phyloP scores from a whole-genome alignment of 148 eudicot genomes.

The Camellia sinensis region DNA sequence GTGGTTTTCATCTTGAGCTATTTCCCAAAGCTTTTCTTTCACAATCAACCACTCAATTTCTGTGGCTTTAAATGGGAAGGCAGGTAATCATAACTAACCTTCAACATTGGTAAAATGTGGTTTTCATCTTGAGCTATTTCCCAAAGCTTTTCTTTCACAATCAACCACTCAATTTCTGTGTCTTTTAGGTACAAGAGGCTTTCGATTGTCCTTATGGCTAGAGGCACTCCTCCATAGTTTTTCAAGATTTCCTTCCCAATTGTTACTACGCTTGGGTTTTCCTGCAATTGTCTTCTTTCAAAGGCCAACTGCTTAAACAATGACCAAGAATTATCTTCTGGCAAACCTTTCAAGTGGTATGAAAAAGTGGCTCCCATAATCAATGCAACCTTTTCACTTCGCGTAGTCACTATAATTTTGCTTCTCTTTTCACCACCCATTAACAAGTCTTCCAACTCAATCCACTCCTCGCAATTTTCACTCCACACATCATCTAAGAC shows the following conservation, averaged over 20 bases:
- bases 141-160: constrained; percentile 10
- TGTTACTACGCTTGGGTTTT: background rate
- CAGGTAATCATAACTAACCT: constrained; percentile 36
- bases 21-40: constrained; percentile 3
- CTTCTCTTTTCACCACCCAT: constrained; percentile 8
- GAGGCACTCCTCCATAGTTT: constrained; percentile 29
- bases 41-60: constrained; percentile 23
- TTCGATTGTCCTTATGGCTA: constrained; percentile 25
- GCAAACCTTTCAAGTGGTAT: background rate
- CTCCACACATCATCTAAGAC: constrained; percentile 22
- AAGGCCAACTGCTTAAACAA: constrained; percentile 19
- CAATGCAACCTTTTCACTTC: background rate
- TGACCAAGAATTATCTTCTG: constrained; percentile 12
- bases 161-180: constrained; percentile 20
- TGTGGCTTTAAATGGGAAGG: constrained; percentile 14
- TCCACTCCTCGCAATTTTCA: constrained; percentile 11
- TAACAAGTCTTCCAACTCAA: constrained; percentile 11
- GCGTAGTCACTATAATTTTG: constrained; percentile 16
- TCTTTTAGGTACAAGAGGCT: constrained; percentile 18
- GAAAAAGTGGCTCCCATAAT: background rate
- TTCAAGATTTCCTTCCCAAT: constrained; percentile 27
- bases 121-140: constrained; percentile 8
- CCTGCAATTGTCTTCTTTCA: background rate
- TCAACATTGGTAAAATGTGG: constrained; percentile 15
- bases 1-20: constrained; percentile 4